Base-by-base conservation (phyloP, 1,284 basidiomycete genomes). In the Mycosarcoma mackinlayi region DNA sequence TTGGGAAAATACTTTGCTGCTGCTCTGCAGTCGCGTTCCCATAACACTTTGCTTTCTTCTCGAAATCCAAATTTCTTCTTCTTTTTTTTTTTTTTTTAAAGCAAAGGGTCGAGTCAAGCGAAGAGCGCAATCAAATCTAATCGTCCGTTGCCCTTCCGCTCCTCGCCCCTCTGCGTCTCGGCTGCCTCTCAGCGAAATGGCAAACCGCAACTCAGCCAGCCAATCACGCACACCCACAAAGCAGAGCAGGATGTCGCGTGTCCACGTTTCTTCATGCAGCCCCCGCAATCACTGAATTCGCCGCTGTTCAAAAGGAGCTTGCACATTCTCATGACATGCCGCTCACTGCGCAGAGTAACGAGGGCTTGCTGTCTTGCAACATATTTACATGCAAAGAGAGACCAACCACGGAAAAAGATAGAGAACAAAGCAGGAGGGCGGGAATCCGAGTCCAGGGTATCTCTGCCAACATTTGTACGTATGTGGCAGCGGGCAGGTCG, bases 231-330 rank as follows among this genome's bases (percentile, higher is more conserved):
- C 9, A 19, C 6, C 24, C 25, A 35, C n/a, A 30, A 19, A 27
- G 14, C 19, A 8, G 7, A 4, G 11, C 52, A 16, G n/a, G 47
- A 51, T 51, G 56, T 51, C 48, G 56, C 56, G 56, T 59, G 48
- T 59, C 42, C 33, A 49, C 46, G 23, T 44, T 51, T 14, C 30
- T 21, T 27, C 34, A 40, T 10, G 24, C 23, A 11, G 11, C 24
- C 11, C 37, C 37, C 10, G n/a, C 37, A 38, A 19, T 18, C 37
- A 9, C 30, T 31, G 8, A 8, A 31, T 1, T 2, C 9, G 14
- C 30, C 30, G 14, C n/a, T n/a, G n/a, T n/a, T n/a, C n/a, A n/a
- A n/a, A n/a, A n/a, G n/a, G 8, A 31, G 30, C 30, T 19, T 9
- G 37, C 37, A 38, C 40, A 28, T 14, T 31, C 30, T 31, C 30